Evolutionary conservation across 1,284 basidiomycete species (phyloP), one percentile per base, ranked within the genome.

Genomic region (Trametes hirsuta): DNA sequence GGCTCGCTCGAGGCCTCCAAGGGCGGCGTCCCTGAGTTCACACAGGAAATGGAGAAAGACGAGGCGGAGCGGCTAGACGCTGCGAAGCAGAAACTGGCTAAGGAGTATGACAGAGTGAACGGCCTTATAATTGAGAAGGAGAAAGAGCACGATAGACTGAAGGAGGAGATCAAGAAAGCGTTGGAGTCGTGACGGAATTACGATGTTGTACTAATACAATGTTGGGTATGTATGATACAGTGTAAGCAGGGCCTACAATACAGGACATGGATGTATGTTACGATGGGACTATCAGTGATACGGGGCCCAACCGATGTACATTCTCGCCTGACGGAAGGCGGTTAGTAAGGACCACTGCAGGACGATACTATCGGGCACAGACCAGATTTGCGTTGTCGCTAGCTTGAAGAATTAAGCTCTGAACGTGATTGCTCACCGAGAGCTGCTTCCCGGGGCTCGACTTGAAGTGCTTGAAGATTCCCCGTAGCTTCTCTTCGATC

Each of bases 381-480:
- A 93, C 94, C 74, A 98, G 75, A 70, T 96, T 94, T 9, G 71
- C 73, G 2, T 78, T 70, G 73, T 90, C 87, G 3, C 84, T 91
- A 11, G 96, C 92, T 72, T 97, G 92, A 68, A 93, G 88, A 61
- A 98, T 96, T 56, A 98, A 79, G 69, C 88, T 83, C 71, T 97
- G 93, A 55, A 97, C 96, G 53, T 97, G 82, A 74, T 93, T 95
- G 59, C 86, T 89, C 18, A 92, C 92, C 25, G 90, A 87, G 41
- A 90, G 82, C 71, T 91, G 88, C 69, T 83, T 89, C 61, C 85
- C 83, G 39, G 72, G 76, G 61, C 78, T 81, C 2, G 80, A 79
- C 15, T 80, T 78, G 70, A 90, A 87, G 2, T 80, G 79, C n/a
- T 79, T 78, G 71, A 91, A 90, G 9, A 91, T 78, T 0, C 96